A percentile compares a stretch with the other conserved stretches of the same genome.
Conservation (phyloP, 345 rosid genomes). For the Crucihimalaya himalaica region DNA sequence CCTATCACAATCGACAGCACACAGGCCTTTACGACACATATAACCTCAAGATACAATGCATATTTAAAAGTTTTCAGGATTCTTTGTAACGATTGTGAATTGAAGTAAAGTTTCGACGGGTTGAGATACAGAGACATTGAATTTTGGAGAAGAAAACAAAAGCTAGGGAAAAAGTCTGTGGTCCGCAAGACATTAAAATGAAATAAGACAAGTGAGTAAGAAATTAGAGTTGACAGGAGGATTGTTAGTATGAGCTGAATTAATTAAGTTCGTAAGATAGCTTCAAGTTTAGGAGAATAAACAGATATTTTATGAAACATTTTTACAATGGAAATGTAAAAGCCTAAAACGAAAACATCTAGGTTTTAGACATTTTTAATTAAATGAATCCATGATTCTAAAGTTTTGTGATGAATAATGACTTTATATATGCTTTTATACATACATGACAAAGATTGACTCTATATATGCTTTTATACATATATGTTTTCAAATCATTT, state of each 20-base stretch:
- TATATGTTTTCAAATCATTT: too few species aligned
- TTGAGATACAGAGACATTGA: neutral
- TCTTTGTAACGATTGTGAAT: neutral
- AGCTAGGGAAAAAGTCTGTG: neutral
- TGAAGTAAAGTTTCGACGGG: neutral
- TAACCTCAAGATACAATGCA: neutral
- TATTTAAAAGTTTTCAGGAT: neutral
- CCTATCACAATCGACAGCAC: conserved; percentile 13
- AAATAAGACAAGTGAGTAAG: neutral
- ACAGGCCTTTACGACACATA: conserved; percentile 7
- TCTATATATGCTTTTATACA: too few species aligned
- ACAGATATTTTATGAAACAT: neutral
- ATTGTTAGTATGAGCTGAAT: neutral
- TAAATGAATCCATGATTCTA: too few species aligned
- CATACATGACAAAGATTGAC: too few species aligned
- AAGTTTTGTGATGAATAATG: too few species aligned
- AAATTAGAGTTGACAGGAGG: neutral
- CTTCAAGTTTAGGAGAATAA: neutral
- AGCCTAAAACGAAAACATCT: too few species aligned
- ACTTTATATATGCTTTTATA: too few species aligned
- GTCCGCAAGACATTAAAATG: neutral
- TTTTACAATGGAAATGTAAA: too few species aligned
- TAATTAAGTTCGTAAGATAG: neutral
- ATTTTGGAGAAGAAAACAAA: neutral
- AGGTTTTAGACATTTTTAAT: too few species aligned